Conservation (phyloP, 371 early-diverging fungal genomes). For the Mortierella sp. region DNA sequence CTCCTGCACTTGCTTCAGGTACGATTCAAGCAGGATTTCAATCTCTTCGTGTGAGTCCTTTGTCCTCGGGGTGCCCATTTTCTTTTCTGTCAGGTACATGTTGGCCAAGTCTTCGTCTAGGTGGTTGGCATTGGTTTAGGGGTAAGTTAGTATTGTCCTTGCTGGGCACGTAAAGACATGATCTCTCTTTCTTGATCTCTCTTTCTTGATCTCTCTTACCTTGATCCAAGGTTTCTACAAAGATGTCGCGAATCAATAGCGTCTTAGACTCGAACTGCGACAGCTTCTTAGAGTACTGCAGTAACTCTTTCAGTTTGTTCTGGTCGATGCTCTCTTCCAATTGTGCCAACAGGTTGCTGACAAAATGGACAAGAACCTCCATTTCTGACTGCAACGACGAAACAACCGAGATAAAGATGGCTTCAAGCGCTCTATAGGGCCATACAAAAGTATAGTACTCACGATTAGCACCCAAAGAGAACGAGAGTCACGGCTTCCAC, state of each 20-base stretch:
- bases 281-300: conserved; percentile 80
- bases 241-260: conserved; percentile 77
- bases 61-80: conserved; percentile 62
- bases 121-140: too few species aligned
- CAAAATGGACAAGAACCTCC: conserved; percentile 71
- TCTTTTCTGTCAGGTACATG: conserved; percentile 89
- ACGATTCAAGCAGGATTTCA: conserved; percentile 89
- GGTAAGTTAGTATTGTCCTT: too few species aligned
- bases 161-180: too few species aligned
- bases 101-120: conserved; percentile 89
- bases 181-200: too few species aligned
- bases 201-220: conserved; percentile 53
- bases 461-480: too few species aligned
- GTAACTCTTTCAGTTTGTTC: conserved; percentile 76
- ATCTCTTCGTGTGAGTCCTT: conserved; percentile 84
- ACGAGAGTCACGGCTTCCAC: neutral
- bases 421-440: conserved; percentile 76
- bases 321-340: conserved; percentile 83
- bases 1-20: conserved; percentile 88
- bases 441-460: too few species aligned
- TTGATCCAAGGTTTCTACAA: conserved; percentile 84
- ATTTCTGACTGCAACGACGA: conserved; percentile 78
- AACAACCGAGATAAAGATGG: conserved; percentile 80
- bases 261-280: conserved; percentile 81
- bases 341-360: conserved; percentile 70